Base-by-base conservation (phyloP, 148 eudicot species). In the Fagopyrum homotropicum region DNA sequence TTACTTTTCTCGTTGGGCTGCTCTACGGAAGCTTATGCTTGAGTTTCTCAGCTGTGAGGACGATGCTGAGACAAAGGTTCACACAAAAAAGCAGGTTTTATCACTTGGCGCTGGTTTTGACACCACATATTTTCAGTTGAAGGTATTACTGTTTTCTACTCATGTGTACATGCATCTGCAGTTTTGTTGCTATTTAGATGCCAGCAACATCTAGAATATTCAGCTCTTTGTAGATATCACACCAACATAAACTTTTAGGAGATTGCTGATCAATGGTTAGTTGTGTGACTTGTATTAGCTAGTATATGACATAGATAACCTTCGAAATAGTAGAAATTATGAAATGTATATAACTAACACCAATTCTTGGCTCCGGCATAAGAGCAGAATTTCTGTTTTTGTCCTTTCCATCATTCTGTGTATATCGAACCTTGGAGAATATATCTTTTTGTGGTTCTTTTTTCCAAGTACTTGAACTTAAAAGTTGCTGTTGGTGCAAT, bases 31-130 rank as follows among this genome's bases (percentile, higher is more conserved):
- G 86, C 85, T 92, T 81, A 94, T 96, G 12, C 64, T 80, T 75
- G 88, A 96, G 82, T 96, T 92, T 86, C 90, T 96, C 43, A 78
- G 75, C 75, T 86, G 89, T 83, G 90, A 79, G 72, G 64, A 69
- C 54, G 77, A 77, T 72, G 26, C 19, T 5, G 83, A 46, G 56
- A 85, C 78, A 73, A 69, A 70, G 66, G 82, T 80, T 45, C 82
- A 48, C 51, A 71, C 72, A 43, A 95, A 85, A 84, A 96, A 92
- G 88, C 99, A 96, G 85, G 86, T 96, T 73, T 75, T 96, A 77
- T 96, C 99, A 14, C 90, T 96, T 75, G 99, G 98, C 78, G 97
- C 99, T 66, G 96, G 96, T 74, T 96, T 96, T 84, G 99, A 96
- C 82, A 96, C 99, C 17, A 96, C 98, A 71, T 96, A 82, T 85